Evolutionary conservation across 495 filamentous ascomycete species (phyloP).

Genomic region (Endocarpon pusillum): DNA sequence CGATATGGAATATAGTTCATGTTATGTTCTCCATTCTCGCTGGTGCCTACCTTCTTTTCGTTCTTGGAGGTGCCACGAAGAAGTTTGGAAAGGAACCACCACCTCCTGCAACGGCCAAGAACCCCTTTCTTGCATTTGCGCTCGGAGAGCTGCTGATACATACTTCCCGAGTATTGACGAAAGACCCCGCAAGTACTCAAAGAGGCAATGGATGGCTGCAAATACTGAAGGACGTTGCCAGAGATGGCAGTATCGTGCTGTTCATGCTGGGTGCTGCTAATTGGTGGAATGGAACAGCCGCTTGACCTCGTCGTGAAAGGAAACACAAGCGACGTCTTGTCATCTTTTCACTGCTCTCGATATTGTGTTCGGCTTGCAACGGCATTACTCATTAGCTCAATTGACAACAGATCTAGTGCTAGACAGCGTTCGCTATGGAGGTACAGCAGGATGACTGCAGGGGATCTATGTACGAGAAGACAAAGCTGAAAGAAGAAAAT

Average conservation of each 20-base stretch:
- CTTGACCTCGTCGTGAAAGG: no score
- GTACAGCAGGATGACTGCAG: no score
- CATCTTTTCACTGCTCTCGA: no score
- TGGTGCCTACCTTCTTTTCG: conserved; percentile 45
- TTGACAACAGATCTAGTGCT: no score
- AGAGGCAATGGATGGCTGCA: conserved; percentile 40
- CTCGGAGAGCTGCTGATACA: conserved; percentile 63
- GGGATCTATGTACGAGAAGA: no score
- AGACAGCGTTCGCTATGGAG: no score
- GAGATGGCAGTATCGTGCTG: conserved; percentile 58
- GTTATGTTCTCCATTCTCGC: conserved; percentile 52
- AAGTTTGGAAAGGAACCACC: conserved; percentile 30
- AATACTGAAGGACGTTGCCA: conserved; percentile 35
- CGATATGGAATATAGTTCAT: conserved; percentile 64
- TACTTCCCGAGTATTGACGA: conserved; percentile 44
- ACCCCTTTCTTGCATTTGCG: conserved; percentile 62
- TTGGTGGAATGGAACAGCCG: conserved; percentile 47
- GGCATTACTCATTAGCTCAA: no score
- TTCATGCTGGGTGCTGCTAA: conserved; percentile 60
- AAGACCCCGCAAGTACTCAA: conserved; percentile 22
- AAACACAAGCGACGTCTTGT: no score
- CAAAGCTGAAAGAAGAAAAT: no score
- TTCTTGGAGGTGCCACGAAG: conserved; percentile 21
- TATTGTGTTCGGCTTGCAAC: no score
- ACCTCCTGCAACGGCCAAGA: conserved; percentile 47